Base-by-base conservation (phyloP, 352 stramenopile species). In the Aphanomyces euteiches region DNA sequence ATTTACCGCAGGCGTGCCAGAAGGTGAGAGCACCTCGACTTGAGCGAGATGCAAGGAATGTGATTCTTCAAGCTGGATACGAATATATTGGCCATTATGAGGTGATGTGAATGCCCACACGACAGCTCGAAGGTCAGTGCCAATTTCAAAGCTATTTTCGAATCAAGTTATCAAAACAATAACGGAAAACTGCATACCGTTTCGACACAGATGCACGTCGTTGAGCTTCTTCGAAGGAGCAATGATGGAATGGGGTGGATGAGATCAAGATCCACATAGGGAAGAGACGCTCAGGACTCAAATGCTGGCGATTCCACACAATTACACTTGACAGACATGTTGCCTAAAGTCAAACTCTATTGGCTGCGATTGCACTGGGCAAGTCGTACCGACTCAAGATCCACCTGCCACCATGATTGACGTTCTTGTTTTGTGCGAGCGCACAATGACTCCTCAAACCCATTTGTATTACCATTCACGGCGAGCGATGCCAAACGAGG, bases 351-450 rank as follows among this genome's bases (percentile, higher is more conserved):
- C 17, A 41, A 4, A 60, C 28, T 57, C 17, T 4, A 36, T 68
- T 10, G 13, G 40, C 3, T 28, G 17, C 37, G 5, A 4, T 28
- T 10, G 17, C 17, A n/a, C 10, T 50, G 17, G 13, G 8, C 17
- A 69, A 37, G 37, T 58, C 2, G 36, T 69, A 72, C 48, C 4
- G 74, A 66, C 13, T 77, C 76, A 5, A 93, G 73, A 60, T 93
- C 85, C 45, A 93, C 85, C 61, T 88, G 76, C 82, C 82, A 93
- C 82, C 81, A 93, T 21, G 83, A 78, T 53, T 85, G 80, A 2
- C 41, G 34, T 70, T 93, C 79, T 28, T 79, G 82, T 36, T 71
- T 75, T 0, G 85, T 91, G n/a, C 85, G 80, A 28, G 77, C 77
- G 59, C 83, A 91, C 17, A 76, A 78, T 80, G 75, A 90, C 75